Base-by-base conservation (phyloP, 2,329 filamentous ascomycete genomes). In the Trichoderma gracile region DNA sequence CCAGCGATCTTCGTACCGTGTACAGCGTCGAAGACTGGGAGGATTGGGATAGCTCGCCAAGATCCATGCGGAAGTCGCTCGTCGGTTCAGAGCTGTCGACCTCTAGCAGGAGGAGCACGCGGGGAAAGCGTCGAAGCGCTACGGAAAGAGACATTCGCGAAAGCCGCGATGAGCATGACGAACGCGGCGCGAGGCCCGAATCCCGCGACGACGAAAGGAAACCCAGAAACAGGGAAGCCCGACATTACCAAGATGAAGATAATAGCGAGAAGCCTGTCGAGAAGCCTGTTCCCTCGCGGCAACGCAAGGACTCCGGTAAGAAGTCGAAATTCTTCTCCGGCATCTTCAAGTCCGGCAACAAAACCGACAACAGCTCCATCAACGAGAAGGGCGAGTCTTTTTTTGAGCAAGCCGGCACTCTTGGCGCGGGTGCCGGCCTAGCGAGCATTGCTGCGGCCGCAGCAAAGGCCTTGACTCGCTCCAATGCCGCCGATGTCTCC, bases 381-480 rank as follows among this genome's bases (percentile, higher is more conserved):
- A 56, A 56, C 50, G 76, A 78, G 64, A 78, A 79, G 54, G 78
- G 79, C 75, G 76, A 82, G 78, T 85, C 85, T 88, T 88, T 89
- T 88, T 88, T 88, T 88, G 86, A 78, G 88, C 86, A 84, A 82
- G 84, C 86, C 86, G 86, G 80, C 83, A 88, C 82, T 82, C 80
- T 84, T 85, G 86, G 86, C 86, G 84, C 83, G 81, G 85, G 86
- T 88, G 86, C 79, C 85, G 86, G 86, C 83, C 74, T 84, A 77
- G 81, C 79, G 79, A 80, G 81, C 76, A 80, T 78, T 74, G 80
- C 77, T 68, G 77, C 76, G 72, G 78, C 76, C 65, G 68, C 77
- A 68, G 73, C 76, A 71, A 74, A 77, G 71, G 73, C 76, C 71
- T 72, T 73, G 70, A 73, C 76, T 74, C 78, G 75, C 71, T 74